Base-by-base conservation (phyloP, 495 filamentous ascomycete species). In the Xylaria palmicola region DNA sequence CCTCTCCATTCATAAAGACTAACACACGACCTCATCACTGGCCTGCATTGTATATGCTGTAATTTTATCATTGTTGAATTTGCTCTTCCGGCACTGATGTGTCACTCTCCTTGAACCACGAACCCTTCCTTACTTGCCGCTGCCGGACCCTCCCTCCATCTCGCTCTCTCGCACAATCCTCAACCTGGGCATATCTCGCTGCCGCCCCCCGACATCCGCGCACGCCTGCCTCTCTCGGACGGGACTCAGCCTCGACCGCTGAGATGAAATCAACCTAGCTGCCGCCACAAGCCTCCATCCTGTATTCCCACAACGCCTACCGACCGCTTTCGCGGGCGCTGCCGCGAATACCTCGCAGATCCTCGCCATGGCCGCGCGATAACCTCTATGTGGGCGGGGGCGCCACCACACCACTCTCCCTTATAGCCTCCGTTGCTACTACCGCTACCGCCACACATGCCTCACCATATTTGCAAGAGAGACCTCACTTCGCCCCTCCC, bases 241-340 rank as follows among this genome's bases (percentile, higher is more conserved):
- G 32, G 37, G 30, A 36, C 39, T 41, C 40, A 39, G 40, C 55
- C 13, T 36, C 24, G 55, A 55, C 43, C 22, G 41, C 56, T 36
- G 68, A 71, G 68, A 77, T 78, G 75, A 68, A 32, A 68, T 56
- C 51, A 56, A 51, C 59, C 51, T 49, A 55, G 59, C 56, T 48
- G 60, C 29, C 55, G 5, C 73, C 44, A 71, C 45, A 68, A 68
- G 54, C 64, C 66, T 71, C 63, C 75, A 81, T 67, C 65, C 77
- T 79, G 77, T 78, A 71, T 79, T 68, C 72, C 66, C 69, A 68
- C 62, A 44, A 63, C 30, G 45, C 67, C 50, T 63, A 58, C 59
- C 72, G 65, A 69, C 76, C 81, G 75, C 79, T 74, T 53, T 74
- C 71, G 79, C 81, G 79, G 79, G 78, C 77, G 68, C 72, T 76